Percentiles rank a stretch among this genome's conserved stretches.
Evolutionary conservation across 345 rosid genomes (phyloP).

Genomic region (Eucalyptus camaldulensis): DNA sequence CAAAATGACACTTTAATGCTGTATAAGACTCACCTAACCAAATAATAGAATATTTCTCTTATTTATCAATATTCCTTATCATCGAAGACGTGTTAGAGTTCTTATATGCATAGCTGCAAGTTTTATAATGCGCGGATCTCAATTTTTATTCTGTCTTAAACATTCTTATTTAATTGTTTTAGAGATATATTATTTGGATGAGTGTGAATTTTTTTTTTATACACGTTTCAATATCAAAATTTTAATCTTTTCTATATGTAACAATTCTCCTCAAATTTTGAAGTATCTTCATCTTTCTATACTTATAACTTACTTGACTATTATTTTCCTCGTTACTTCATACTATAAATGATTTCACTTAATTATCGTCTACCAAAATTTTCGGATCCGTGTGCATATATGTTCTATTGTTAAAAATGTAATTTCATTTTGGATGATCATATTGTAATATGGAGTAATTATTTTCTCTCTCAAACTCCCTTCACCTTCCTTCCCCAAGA

Average conservation of each 20-base stretch:
- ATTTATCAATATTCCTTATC: neutral
- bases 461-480: neutral
- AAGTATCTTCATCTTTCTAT: neutral
- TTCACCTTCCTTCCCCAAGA: neutral
- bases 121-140: neutral
- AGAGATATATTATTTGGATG: accelerated
- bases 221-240: neutral
- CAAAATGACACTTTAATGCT: neutral
- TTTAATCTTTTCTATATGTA: neutral
- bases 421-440: neutral
- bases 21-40: accelerated
- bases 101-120: neutral
- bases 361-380: neutral
- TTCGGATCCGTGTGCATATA: accelerated
- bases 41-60: neutral
- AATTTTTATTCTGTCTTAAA: neutral
- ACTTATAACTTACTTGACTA: neutral
- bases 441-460: neutral
- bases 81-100: accelerated
- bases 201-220: neutral
- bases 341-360: neutral
- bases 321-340: accelerated
- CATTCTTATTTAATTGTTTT: accelerated
- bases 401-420: neutral
- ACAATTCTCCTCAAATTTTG: neutral